Evolutionary conservation across 2,329 filamentous ascomycete genomes (phyloP).

Genomic region (Pyrenophora teres): DNA sequence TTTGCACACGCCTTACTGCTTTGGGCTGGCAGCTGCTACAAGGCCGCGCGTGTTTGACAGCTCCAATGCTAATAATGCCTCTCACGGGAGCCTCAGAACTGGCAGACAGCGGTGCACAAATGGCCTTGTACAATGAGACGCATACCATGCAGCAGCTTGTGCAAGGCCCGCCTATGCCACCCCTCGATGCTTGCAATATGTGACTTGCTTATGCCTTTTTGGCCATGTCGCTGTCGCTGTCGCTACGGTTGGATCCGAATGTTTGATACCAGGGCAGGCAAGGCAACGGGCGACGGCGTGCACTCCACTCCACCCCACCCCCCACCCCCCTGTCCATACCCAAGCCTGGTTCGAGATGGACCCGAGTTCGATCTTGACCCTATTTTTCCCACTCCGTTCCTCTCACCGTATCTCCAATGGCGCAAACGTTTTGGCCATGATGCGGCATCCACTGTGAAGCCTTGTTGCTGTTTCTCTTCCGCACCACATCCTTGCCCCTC

Average conservation of each 20-base stretch:
- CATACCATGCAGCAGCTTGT: neutral
- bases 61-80: too few relatives aligned
- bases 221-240: neutral
- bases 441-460: constrained; percentile 3
- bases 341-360: neutral
- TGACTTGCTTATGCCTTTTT: too few relatives aligned
- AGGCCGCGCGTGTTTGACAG: constrained; percentile 12
- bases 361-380: neutral
- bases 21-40: constrained; percentile 2
- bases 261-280: neutral
- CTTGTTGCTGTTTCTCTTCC: neutral
- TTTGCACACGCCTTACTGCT: constrained; percentile 7
- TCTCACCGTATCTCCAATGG: constrained; percentile 7
- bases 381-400: constrained; percentile 5
- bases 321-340: neutral
- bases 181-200: neutral
- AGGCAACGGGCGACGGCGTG: neutral
- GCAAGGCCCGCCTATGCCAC: neutral
- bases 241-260: constrained; percentile 1
- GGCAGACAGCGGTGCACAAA: neutral
- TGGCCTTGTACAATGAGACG: neutral
- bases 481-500: constrained; percentile 1
- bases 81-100: neutral
- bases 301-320: too few relatives aligned
- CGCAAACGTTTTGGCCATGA: constrained; percentile 1